Evolutionary conservation across 208 protist genomes (phyloP), one percentile per base, ranked within the genome.

Genomic region (Trypanosoma vivax): DNA sequence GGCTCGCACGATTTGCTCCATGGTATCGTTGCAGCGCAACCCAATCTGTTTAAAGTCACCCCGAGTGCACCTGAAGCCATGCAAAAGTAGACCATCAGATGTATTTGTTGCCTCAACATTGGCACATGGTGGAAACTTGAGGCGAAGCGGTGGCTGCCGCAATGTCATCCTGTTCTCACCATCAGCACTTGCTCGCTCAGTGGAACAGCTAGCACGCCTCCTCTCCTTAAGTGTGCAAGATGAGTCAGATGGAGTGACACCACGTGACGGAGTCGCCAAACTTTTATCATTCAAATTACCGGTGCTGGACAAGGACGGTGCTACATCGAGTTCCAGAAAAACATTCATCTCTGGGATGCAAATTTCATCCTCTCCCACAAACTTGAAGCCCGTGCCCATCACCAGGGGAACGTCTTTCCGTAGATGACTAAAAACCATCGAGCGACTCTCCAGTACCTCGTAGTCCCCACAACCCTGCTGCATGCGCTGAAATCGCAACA

Each of bases 1-100:
- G 14, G 57, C 35, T 6, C 28, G 27, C 0, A 59, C 33, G 10
- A 92, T 43, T 3, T 23, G 30, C 25, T 76, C 61, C 35, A 92
- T 71, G n/a, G 62, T 66, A 37, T 92, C 81, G 38, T 79, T 75
- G 59, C 78, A 86, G 19, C 85, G 77, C 34, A 92, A 76, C 23
- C 85, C 85, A 57, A 92, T 86, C 57, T 89, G 80, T 6, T 68
- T 70, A 6, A 39, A 42, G 5, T 53, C 53, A 7, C 60, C 52
- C 16, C 29, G 24, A 13, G 65, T 62, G 6, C 68, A 46, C 0
- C 74, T 63, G n/a, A 84, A 60, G 50, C 84, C 88, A 19, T 61
- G 71, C 35, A 92, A 57, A 16, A 65, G 65, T 21, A 89, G 56
- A 19, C 80, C 80, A 25, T 88, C 79, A 1, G 43, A 33, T n/a